phyloP scores from a whole-genome alignment of 257 asterid species.

The Euphrasia confusa region DNA sequence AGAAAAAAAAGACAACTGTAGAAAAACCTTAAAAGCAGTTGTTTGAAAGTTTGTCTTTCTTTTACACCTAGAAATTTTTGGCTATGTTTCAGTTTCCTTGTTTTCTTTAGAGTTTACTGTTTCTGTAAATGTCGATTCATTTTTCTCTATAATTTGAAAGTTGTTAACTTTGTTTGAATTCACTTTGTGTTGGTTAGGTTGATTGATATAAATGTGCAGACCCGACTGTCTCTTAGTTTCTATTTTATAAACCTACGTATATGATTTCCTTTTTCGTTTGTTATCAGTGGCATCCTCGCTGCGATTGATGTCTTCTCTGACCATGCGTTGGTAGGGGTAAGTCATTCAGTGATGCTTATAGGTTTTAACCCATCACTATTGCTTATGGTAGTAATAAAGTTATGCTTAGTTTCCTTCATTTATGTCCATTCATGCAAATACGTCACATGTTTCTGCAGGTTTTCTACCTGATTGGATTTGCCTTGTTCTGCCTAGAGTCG shows the following conservation, averaged over 20 bases:
- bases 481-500: not conserved
- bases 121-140: not conserved
- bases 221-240: not conserved
- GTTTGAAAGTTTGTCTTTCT: not conserved
- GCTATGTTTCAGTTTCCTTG: not conserved
- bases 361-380: conserved; percentile 1
- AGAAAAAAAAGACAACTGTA: no score
- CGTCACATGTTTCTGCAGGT: not conserved
- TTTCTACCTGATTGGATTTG: conserved; percentile 9
- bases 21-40: no score
- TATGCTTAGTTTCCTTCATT: not conserved
- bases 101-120: not conserved
- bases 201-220: not conserved
- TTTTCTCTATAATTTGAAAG: no score
- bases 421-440: not conserved
- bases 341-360: conserved; percentile 16
- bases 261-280: conserved; percentile 13
- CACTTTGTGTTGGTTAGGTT: not conserved
- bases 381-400: not conserved
- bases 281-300: conserved; percentile 63
- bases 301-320: conserved; percentile 63
- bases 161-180: not conserved
- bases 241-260: not conserved
- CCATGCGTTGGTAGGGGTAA: conserved; percentile 61
- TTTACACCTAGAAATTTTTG: not conserved